phyloP scores from a whole-genome alignment of 2,329 filamentous ascomycete species.

The Neonectria ditissima region DNA sequence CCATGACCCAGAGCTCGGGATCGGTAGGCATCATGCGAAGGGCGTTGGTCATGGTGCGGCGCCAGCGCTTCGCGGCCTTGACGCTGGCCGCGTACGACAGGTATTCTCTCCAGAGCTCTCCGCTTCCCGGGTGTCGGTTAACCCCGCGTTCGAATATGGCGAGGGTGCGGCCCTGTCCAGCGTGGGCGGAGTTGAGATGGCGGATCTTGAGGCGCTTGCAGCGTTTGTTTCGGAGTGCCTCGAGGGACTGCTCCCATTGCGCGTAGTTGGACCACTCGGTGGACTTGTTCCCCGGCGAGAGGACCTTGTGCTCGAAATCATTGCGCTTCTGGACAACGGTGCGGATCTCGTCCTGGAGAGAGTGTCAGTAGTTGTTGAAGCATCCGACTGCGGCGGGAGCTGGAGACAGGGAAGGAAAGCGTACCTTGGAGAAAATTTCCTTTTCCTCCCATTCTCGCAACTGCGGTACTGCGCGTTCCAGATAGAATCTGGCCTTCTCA shows the following conservation, averaged over 20 bases:
- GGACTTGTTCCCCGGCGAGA: slow-evolving; percentile 81
- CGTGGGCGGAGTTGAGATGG: slow-evolving; percentile 71
- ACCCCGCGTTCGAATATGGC: slow-evolving; percentile 90
- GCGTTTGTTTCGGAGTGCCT: slow-evolving; percentile 83
- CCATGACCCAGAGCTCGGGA: slow-evolving; percentile 86
- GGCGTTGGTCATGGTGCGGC: slow-evolving; percentile 73
- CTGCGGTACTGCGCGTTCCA: slow-evolving; percentile 92
- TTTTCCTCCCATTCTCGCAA: slow-evolving; percentile 93
- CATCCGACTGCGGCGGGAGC: not conserved
- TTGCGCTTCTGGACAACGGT: slow-evolving; percentile 91
- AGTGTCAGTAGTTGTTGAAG: slow-evolving; percentile 21
- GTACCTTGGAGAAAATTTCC: slow-evolving; percentile 85
- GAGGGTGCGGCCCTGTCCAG: slow-evolving; percentile 85
- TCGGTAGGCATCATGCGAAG: slow-evolving; percentile 89
- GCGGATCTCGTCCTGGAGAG: slow-evolving; percentile 82
- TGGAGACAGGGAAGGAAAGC: slow-evolving; percentile 28
- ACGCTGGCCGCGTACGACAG: slow-evolving; percentile 81
- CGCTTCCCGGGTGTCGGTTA: slow-evolving; percentile 83
- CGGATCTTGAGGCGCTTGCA: slow-evolving; percentile 84
- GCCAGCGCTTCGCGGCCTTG: slow-evolving; percentile 75
- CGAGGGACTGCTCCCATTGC: slow-evolving; percentile 76
- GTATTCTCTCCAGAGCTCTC: slow-evolving; percentile 90
- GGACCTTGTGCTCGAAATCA: slow-evolving; percentile 91
- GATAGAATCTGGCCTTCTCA: slow-evolving; percentile 94
- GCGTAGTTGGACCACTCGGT: slow-evolving; percentile 88